Base-by-base conservation (phyloP, 495 filamentous ascomycete genomes). In the Penicillium pancosmium region DNA sequence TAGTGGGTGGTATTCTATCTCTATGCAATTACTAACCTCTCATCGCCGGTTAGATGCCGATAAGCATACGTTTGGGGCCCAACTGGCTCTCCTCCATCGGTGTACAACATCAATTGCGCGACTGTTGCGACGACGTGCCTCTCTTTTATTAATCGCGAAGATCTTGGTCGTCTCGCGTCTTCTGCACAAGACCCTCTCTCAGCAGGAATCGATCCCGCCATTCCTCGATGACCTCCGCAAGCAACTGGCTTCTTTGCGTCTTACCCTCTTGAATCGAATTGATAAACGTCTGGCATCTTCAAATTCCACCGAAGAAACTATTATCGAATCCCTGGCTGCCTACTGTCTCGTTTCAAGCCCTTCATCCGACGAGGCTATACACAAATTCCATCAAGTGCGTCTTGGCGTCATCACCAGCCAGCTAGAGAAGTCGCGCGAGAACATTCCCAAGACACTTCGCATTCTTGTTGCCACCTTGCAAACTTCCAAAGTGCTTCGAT, bases 321-420 rank as follows among this genome's bases (percentile, higher is more conserved):
- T 96, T 16, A 77, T 92, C 13, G 79, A 91, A 65, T 83, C 84
- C 12, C 79, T 98, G 68, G 86, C 84, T 36, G 93, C 93, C 6
- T 96, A 92, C 67, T 90, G 89, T 51, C 77, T 98, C 19, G 85
- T 86, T 1, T 94, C 89, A 8, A 95, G 86, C 63, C 91, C 91
- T 9, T 90, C 91, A 0, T 86, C 91, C 0, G 84, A 85, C 53
- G 92, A 97, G 66, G 87, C 90, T 1, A 76, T 98, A 33, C 77
- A 85, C 13, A 88, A 95, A 73, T 97, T 98, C 68, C 82, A 95
- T 44, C 78, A 85, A 55, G 79, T 93, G 11, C 84, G 95, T 18
- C 78, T 84, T 36, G 83, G 88, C 53, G 82, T 84, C 0, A 87
- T 95, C 31, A 73, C 77, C 1, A 78, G 81, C 21, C 80, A 84